Evolutionary conservation across 2,329 filamentous ascomycete genomes (phyloP).

Genomic region (Verruconis gallopava): DNA sequence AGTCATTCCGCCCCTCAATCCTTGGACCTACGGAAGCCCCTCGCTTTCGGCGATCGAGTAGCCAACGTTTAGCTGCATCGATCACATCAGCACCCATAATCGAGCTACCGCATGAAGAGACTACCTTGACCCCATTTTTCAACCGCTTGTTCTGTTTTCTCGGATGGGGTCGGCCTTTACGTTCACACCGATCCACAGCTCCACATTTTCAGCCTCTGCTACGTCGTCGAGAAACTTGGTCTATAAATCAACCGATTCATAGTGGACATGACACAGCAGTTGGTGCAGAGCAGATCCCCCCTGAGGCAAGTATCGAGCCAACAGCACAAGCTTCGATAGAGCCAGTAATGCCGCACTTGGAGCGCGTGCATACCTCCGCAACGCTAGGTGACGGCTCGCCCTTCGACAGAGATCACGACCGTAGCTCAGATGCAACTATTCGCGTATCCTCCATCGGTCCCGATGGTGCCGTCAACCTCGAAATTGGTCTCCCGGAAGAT

Average conservation of each 20-base stretch:
- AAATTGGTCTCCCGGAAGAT: slow-evolving; percentile 5
- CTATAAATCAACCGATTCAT: too few species aligned
- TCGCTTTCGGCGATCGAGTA: background rate
- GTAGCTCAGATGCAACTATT: slow-evolving; percentile 3
- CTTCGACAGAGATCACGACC: background rate
- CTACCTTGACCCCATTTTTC: background rate
- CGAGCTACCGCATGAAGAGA: background rate
- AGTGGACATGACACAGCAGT: too few species aligned
- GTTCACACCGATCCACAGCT: background rate
- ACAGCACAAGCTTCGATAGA: background rate
- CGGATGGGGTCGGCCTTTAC: slow-evolving; percentile 2
- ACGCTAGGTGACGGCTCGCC: background rate
- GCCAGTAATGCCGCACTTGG: background rate
- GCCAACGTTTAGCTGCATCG: background rate
- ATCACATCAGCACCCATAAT: background rate
- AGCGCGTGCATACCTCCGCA: background rate
- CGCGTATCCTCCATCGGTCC: slow-evolving; percentile 6
- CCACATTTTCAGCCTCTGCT: slow-evolving; percentile 1
- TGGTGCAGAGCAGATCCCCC: too few species aligned
- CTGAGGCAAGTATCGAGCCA: too few species aligned
- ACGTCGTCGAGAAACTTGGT: slow-evolving; percentile 6
- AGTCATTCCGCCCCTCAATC: slow-evolving; percentile 1
- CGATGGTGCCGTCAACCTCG: slow-evolving; percentile 7
- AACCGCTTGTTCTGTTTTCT: slow-evolving; percentile 1
- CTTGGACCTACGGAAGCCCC: background rate